Conservation (phyloP, 2,329 filamentous ascomycete genomes). For the Penicillium sp. region DNA sequence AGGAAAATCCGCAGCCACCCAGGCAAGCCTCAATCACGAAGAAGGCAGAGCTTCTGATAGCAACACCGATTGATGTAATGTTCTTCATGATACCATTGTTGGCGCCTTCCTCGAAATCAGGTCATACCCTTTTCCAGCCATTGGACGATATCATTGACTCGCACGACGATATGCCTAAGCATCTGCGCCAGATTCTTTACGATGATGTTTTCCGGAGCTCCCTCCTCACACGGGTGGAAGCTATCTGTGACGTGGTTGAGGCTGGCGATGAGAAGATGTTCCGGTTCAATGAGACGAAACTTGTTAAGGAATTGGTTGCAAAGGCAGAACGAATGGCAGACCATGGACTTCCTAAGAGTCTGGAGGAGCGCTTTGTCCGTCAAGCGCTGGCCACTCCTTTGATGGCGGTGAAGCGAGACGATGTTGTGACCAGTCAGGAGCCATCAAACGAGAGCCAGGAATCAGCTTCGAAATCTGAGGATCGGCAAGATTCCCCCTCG, state of each 20-base stretch:
- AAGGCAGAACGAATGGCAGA: constrained; percentile 70
- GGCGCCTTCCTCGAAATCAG: constrained; percentile 45
- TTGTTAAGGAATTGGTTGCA: constrained; percentile 59
- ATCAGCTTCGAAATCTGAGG: constrained; percentile 23
- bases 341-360: constrained; percentile 65
- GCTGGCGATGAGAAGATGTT: constrained; percentile 84
- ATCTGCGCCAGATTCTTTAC: constrained; percentile 42
- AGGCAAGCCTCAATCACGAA: constrained; percentile 56
- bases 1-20: constrained; percentile 10
- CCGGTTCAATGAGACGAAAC: constrained; percentile 68
- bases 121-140: constrained; percentile 45
- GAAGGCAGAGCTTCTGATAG: constrained; percentile 71
- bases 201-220: constrained; percentile 41
- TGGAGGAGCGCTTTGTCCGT: constrained; percentile 81
- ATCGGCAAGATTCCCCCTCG: constrained; percentile 32
- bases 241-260: constrained; percentile 76
- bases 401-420: constrained; percentile 61
- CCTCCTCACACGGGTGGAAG: constrained; percentile 63
- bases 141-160: constrained; percentile 50
- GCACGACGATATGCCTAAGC: constrained; percentile 40
- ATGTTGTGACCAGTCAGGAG: constrained; percentile 33
- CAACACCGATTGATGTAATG: constrained; percentile 76
- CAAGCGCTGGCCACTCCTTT: constrained; percentile 73
- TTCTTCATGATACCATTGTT: constrained; percentile 79
- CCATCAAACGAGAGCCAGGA: constrained; percentile 27